Conservation (phyloP, 116 monocot genomes). For the Trichopus zeylanicus region DNA sequence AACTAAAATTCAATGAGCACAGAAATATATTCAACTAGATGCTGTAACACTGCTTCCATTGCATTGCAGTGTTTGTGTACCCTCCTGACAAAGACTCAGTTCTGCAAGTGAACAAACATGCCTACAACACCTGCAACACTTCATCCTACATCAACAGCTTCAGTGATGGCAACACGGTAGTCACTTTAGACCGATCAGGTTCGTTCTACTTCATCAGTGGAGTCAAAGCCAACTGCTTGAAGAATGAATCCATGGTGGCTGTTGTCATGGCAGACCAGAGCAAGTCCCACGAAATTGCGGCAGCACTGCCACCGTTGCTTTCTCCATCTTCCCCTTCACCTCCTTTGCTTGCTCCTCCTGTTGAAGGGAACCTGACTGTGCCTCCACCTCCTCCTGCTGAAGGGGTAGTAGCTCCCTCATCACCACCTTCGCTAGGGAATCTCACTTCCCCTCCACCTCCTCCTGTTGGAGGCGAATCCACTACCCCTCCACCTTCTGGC, state of each 20-base stretch:
- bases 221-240: constrained; percentile 17
- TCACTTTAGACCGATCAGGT: constrained; percentile 21
- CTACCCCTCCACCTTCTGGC: background rate
- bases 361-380: no score
- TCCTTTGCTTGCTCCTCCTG: no score
- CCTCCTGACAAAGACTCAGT: constrained; percentile 38
- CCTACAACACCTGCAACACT: constrained; percentile 50
- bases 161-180: constrained; percentile 23
- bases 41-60: no score
- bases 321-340: no score
- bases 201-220: constrained; percentile 43
- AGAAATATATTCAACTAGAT: no score
- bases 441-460: background rate
- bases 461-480: background rate
- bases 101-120: constrained; percentile 26
- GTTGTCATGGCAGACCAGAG: constrained; percentile 21
- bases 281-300: no score
- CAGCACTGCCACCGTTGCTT: no score
- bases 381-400: no score
- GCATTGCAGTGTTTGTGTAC: constrained; percentile 56
- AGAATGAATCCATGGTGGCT: constrained; percentile 19
- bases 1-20: no score
- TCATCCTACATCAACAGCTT: constrained; percentile 21
- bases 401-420: background rate
- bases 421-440: background rate